Evolutionary conservation across 2,329 filamentous ascomycete genomes (phyloP), one percentile per base, ranked within the genome.

Genomic region (Pseudogymnoascus sp.): DNA sequence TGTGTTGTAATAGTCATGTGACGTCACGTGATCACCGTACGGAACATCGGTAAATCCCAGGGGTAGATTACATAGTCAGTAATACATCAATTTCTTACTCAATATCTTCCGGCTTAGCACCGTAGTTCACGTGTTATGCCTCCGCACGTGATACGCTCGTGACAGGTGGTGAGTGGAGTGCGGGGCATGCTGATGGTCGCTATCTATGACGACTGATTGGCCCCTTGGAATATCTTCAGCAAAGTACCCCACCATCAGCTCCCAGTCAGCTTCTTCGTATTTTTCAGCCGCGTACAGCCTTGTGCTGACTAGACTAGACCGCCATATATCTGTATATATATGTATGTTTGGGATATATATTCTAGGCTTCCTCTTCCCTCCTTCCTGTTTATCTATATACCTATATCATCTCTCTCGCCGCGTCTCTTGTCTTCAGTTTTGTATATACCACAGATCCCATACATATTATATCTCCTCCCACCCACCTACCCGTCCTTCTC

Each of bases 231-330:
- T 33, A 56, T 56, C 50, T 56, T 33, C 50, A 56, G 50, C 50
- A 33, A 56, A 5, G n/a, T 15, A 33, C 13, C 46, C 29, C 29
- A 56, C 29, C 50, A 9, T 56, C 50, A 56, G 50, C 50, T 56
- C 5, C 50, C 50, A 33, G 29, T 56, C 26, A 56, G 50, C 50
- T 56, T 13, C 46, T 53, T 31, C 26, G 46, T 53, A 53, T 53
- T 33, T 21, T 44, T 56, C 50, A 56, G 50, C 50, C 29, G 50
- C 50, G n/a, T 26, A n/a, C 50, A 56, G 50, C 50, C 50, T 56
- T 13, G n/a, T 31, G 23, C 23, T 26, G 7, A 7, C 9, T 15
- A 26, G 19, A 33, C 50, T 56, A 56, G 50, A 56, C 50, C n/a
- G n/a, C 26, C 29, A 33, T 56, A 56, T 33, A n/a, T 56, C n/a